A percentile compares a stretch with the other conserved stretches of the same genome.
These are phyloP conservation scores for Striga hermonthica DNA, from an alignment of 305 asterid genomes.

Conservation along the genomic window DNA sequence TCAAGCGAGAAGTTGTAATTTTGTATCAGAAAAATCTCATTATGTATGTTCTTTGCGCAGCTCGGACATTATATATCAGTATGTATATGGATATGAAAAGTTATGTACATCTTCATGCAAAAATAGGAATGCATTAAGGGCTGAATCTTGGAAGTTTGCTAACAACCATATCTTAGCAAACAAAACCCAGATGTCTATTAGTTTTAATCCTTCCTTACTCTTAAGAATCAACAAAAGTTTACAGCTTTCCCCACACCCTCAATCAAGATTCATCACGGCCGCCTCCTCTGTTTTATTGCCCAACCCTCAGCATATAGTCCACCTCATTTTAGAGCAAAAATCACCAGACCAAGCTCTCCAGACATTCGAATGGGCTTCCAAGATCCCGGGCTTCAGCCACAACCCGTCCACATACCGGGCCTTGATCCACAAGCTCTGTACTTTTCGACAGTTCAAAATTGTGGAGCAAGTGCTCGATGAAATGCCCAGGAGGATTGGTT, in stretches of 20 bases:
- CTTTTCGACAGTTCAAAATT: conserved; percentile 47
- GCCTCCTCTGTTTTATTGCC: conserved; percentile 47
- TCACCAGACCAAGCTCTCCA: conserved; percentile 61
- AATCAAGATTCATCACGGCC: conserved; percentile 41
- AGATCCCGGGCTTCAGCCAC: conserved; percentile 58
- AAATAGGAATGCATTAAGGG: not conserved
- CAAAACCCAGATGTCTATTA: conserved; percentile 33
- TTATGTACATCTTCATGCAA: no score
- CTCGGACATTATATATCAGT: no score
- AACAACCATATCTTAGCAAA: no score
- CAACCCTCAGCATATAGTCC: conserved; percentile 52
- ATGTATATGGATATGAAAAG: no score
- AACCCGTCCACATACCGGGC: conserved; percentile 68
- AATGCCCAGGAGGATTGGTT: conserved; percentile 62
- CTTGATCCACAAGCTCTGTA: conserved; percentile 67
- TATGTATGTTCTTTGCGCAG: no score
- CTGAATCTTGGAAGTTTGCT: not conserved
- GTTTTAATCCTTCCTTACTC: conserved; percentile 24
- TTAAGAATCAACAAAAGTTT: conserved; percentile 14
- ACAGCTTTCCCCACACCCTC: conserved; percentile 28
- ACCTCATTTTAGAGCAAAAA: conserved; percentile 70
- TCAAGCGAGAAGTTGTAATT: no score
- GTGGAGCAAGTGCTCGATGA: conserved; percentile 70
- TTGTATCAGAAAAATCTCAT: no score
- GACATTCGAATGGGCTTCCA: conserved; percentile 89